Percentiles rank a stretch among this genome's conserved stretches.
These are phyloP conservation scores for Kokia cookei DNA, from an alignment of 441 rosid genomes.

Conservation along the genomic window DNA sequence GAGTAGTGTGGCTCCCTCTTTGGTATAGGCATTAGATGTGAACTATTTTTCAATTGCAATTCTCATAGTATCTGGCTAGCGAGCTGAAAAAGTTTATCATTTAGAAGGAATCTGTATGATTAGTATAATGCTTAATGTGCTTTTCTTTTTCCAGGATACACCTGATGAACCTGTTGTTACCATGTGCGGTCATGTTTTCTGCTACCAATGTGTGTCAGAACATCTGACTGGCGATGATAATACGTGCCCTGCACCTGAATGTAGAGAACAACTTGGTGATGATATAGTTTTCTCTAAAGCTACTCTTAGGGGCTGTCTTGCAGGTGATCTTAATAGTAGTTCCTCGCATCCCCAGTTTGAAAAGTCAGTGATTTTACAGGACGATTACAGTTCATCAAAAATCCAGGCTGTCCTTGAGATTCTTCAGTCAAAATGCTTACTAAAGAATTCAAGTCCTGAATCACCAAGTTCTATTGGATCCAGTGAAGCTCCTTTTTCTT, in stretches of 20 bases:
- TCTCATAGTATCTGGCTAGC: background rate
- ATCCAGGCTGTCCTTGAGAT: slow-evolving; percentile 70
- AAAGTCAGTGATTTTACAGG: slow-evolving; percentile 32
- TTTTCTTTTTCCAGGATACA: slow-evolving; percentile 63
- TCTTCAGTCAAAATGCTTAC: slow-evolving; percentile 45
- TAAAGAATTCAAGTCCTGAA: slow-evolving; percentile 28
- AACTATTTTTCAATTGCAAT: background rate
- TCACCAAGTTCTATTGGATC: slow-evolving; percentile 20
- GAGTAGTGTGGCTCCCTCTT: background rate
- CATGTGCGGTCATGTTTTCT: slow-evolving; percentile 84
- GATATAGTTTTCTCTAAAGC: slow-evolving; percentile 77
- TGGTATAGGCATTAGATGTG: background rate
- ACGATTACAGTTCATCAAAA: slow-evolving; percentile 65
- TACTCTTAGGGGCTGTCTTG: slow-evolving; percentile 48
- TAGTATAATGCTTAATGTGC: slow-evolving; percentile 3
- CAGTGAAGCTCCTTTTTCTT: slow-evolving; percentile 29
- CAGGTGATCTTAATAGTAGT: slow-evolving; percentile 34
- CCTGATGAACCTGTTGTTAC: slow-evolving; percentile 92
- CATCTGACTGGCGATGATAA: slow-evolving; percentile 74
- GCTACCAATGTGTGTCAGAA: slow-evolving; percentile 81
- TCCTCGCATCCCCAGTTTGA: slow-evolving; percentile 30
- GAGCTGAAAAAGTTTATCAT: background rate
- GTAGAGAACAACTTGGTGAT: slow-evolving; percentile 65
- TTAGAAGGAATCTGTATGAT: background rate
- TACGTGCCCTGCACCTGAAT: slow-evolving; percentile 61